phyloP scores from a whole-genome alignment of 306 rosid species.

The Spatholobus suberectus region DNA sequence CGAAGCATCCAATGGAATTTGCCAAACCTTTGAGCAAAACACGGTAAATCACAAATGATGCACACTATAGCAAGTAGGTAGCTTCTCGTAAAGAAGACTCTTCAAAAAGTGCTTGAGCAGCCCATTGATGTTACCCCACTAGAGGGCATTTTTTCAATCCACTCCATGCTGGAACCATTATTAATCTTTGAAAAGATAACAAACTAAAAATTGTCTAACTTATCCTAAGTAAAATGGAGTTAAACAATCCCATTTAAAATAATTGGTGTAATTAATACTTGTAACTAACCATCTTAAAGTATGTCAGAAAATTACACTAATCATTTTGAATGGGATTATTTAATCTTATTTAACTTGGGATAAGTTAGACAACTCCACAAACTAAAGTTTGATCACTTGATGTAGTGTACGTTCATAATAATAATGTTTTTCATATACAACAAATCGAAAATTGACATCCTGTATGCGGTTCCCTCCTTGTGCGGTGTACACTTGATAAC shows the following conservation, averaged over 20 bases:
- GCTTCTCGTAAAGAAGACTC: slow-evolving; percentile 1
- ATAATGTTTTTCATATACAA: slow-evolving; percentile 39
- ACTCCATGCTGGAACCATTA: slow-evolving; percentile 42
- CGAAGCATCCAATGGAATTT: slow-evolving; percentile 35
- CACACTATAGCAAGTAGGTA: neutral
- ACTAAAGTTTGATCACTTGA: slow-evolving; percentile 12
- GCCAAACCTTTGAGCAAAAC: slow-evolving; percentile 30
- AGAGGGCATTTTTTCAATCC: slow-evolving; percentile 25
- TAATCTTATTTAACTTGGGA: too few relatives aligned
- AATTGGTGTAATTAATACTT: too few relatives aligned
- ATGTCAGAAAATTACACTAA: too few relatives aligned
- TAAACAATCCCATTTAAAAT: too few relatives aligned
- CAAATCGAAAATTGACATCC: slow-evolving; percentile 52
- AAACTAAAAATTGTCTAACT: too few relatives aligned
- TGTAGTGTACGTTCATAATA: slow-evolving; percentile 15
- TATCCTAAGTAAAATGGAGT: too few relatives aligned
- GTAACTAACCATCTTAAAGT: too few relatives aligned
- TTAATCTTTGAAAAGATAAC: slow-evolving; percentile 39
- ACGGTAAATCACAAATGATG: neutral
- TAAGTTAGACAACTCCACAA: too few relatives aligned
- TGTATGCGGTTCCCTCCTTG: slow-evolving; percentile 14
- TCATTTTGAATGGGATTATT: too few relatives aligned
- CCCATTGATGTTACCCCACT: slow-evolving; percentile 48
- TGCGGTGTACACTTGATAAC: slow-evolving; percentile 38
- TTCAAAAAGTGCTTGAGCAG: slow-evolving; percentile 29